Evolutionary conservation across 768 basidiomycete genomes (phyloP), one percentile per base, ranked within the genome.

Genomic region (Daedaleopsis nitida): DNA sequence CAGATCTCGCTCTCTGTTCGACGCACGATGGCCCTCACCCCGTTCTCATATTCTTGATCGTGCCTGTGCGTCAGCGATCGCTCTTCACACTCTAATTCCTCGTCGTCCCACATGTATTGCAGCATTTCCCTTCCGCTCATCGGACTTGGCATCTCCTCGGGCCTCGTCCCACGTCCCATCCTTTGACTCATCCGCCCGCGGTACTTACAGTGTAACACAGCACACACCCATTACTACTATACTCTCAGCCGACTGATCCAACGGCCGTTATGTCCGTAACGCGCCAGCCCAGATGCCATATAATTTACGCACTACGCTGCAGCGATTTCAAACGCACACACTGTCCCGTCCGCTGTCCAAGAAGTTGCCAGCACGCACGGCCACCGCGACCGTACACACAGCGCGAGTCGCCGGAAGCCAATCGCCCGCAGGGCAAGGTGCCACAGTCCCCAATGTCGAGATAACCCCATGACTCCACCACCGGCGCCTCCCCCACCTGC

Each of bases 31-130:
- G 27, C 17, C 17, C 5, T 37, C n/a, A n/a, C 52, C 35, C 32
- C 37, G 52, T 53, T 53, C 52, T 39, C 51, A 37, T 14, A 24
- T 24, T n/a, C 49, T 21, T 51, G 51, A 52, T 52, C 37, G 52
- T 53, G 52, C 52, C 52, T 53, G 32, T 21, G n/a, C 35, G 51
- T 13, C 39, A 55, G 24, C 37, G 35, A 50, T 55, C 56, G 48
- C 52, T 55, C 62, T 49, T 37, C 57, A 50, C 62, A 63, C 62
- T 63, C 57, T 63, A 63, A 58, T 43, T 21, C 49, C 60, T 55
- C 51, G 16, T 35, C 37, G 11, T n/a, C 53, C 52, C 52, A 54
- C 53, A 43, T 45, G 37, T 7, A 32, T 32, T 7, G n/a, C 27
- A 3, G 27, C 45, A 2, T 19, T 50, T 50, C 49, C 47, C 51